These are phyloP conservation scores for Boletus mariae DNA, from an alignment of 1,284 basidiomycete genomes.

Conservation along the genomic window DNA sequence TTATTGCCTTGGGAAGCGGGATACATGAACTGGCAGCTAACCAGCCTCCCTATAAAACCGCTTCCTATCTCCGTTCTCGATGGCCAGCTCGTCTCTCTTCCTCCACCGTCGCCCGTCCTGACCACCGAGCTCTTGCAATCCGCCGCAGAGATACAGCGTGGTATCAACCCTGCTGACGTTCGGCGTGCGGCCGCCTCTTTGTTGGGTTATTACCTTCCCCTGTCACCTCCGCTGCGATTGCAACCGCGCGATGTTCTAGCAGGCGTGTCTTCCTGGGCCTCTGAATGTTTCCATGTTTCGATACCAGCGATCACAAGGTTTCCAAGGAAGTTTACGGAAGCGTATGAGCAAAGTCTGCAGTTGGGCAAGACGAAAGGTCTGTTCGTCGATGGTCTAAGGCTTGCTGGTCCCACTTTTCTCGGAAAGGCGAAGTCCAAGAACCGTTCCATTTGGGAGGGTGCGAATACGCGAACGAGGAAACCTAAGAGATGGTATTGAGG, in stretches of 20 bases:
- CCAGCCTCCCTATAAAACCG: slow-evolving; percentile 69
- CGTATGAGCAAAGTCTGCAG: slow-evolving; percentile 17
- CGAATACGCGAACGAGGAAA: slow-evolving; percentile 12
- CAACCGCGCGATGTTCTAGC: slow-evolving; percentile 49
- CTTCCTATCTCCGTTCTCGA: slow-evolving; percentile 35
- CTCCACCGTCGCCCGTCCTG: slow-evolving; percentile 1
- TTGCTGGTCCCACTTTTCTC: slow-evolving; percentile 16
- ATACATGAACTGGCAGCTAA: slow-evolving; percentile 67
- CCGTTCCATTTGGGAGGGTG: slow-evolving; percentile 26
- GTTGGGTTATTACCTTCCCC: slow-evolving; percentile 74
- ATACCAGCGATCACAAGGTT: slow-evolving; percentile 20
- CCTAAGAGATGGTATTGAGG: slow-evolving; percentile 22
- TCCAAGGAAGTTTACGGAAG: slow-evolving; percentile 24
- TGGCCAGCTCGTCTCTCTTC: slow-evolving; percentile 12
- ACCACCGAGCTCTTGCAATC: slow-evolving; percentile 23
- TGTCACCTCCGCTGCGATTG: slow-evolving; percentile 49
- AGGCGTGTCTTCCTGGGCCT: slow-evolving; percentile 66
- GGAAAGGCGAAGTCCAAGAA: slow-evolving; percentile 25
- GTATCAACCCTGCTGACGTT: slow-evolving; percentile 56
- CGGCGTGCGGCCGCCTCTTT: slow-evolving; percentile 67
- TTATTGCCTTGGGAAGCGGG: slow-evolving; percentile 80
- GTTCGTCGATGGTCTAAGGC: slow-evolving; percentile 20
- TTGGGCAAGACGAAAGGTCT: slow-evolving; percentile 20
- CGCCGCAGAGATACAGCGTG: slow-evolving; percentile 38
- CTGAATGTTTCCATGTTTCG: slow-evolving; percentile 25